Evolutionary conservation across 23 red algal species (phyloP), one percentile per base, ranked within the genome.

Genomic region (Gracilaria vermiculophylla): DNA sequence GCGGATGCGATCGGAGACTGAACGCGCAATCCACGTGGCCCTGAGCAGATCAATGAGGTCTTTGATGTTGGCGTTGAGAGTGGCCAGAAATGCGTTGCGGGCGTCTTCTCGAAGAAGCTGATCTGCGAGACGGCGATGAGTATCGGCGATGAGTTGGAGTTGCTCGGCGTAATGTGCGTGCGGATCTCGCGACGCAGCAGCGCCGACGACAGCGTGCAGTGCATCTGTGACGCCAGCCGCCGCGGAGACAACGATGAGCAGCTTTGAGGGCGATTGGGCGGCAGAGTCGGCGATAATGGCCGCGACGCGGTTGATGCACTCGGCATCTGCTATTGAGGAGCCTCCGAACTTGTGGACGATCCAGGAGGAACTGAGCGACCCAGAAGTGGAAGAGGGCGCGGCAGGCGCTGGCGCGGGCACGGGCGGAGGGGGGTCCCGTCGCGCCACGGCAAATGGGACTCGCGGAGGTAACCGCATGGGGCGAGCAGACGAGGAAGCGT

Each of bases 261-360:
- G 76, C 75, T 81, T 84, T 33, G 36, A 39, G n/a, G 67, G 53
- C 21, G 49, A n/a, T n/a, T n/a, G 17, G 19, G 32, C 69, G 36
- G 65, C 40, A 25, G 62, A 70, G 7, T 72, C 55, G 20, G 62
- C 54, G 45, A 94, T 23, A 41, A 91, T 56, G 45, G 20, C 53
- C 0, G 88, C 87, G 0, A 95, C 96, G 56, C 51, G 76, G 78
- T 57, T 52, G 3, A 98, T 77, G 53, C 67, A 54, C 1, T 56
- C 56, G 21, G 93, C 92, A 29, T 89, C 50, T 0, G 77, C 96
- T 6, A 98, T 48, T 13, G 92, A 95, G 29, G 92, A 75, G 60
- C 96, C 96, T 14, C 96, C 96, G 73, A 98, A 98, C 76, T 98
- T 98, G 89, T 94, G 90, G 12, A 98, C 96, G 32, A 53, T 62